Evolutionary conservation across 108 stramenopile genomes (phyloP).

Genomic region (Cyclotella cryptica): DNA sequence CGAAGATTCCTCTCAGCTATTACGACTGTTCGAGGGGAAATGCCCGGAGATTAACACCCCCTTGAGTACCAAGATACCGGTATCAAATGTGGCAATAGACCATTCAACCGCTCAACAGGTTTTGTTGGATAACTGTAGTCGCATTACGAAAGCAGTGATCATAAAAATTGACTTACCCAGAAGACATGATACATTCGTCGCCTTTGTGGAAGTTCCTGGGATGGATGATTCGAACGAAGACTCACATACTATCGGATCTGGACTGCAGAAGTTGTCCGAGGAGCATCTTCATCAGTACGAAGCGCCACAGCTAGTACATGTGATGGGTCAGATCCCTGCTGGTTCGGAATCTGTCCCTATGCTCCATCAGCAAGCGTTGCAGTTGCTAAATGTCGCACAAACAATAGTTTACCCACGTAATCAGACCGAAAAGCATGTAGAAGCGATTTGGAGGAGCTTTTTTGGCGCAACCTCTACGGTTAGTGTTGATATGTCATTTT

Average conservation of each 20-base stretch:
- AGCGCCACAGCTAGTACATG: slow-evolving; percentile 6
- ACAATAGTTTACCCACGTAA: neutral
- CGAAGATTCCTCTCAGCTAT: slow-evolving; percentile 56
- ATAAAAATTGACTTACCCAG: neutral
- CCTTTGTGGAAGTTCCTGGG: neutral
- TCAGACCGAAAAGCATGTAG: neutral
- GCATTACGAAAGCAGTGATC: neutral
- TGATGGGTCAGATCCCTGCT: neutral
- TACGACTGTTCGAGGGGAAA: slow-evolving; percentile 63
- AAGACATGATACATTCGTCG: neutral
- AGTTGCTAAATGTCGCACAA: neutral
- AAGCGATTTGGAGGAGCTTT: neutral
- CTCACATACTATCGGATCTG: too few relatives aligned
- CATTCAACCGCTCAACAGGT: slow-evolving; percentile 32
- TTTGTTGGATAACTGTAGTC: slow-evolving; percentile 12
- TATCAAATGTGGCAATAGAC: slow-evolving; percentile 42
- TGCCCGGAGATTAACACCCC: slow-evolving; percentile 65
- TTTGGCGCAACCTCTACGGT: neutral
- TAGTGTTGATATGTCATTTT: slow-evolving; percentile 1
- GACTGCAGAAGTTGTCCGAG: neutral
- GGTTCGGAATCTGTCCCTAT: neutral
- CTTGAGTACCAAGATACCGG: slow-evolving; percentile 54
- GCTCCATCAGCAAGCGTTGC: neutral
- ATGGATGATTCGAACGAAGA: neutral
- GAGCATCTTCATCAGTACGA: neutral